Conservation (phyloP, 2,329 filamentous ascomycete genomes). For the Colletotrichum incanum region DNA sequence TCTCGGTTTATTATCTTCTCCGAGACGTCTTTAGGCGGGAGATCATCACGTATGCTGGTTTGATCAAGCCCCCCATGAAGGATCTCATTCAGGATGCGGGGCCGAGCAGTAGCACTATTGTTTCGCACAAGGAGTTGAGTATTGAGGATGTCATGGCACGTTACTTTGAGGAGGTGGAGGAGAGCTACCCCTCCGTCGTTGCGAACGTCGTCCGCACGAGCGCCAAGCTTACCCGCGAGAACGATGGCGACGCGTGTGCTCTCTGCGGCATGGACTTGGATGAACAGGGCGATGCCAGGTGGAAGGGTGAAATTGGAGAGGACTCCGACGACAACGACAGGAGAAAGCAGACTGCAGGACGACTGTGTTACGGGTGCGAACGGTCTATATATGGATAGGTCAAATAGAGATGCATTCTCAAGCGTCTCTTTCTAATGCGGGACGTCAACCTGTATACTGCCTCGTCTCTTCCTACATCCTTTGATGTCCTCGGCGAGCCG, state of each 20-base stretch:
- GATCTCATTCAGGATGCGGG: conserved; percentile 57
- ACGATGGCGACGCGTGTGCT: conserved; percentile 66
- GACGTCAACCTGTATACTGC: conserved; percentile 12
- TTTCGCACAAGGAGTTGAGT: conserved; percentile 82
- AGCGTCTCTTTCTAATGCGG: background rate
- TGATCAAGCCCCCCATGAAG: conserved; percentile 67
- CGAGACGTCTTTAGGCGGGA: conserved; percentile 90
- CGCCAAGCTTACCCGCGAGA: conserved; percentile 78
- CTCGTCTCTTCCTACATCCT: background rate
- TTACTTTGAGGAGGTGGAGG: conserved; percentile 90
- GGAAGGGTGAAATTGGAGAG: conserved; percentile 73
- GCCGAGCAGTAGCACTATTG: conserved; percentile 56
- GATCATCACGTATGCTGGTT: conserved; percentile 75
- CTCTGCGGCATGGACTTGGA: conserved; percentile 80
- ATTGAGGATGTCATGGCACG: conserved; percentile 93
- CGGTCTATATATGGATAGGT: conserved; percentile 71
- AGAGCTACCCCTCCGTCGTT: conserved; percentile 90
- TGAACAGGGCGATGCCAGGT: conserved; percentile 74
- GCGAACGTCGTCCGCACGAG: conserved; percentile 95
- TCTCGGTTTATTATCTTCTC: conserved; percentile 81
- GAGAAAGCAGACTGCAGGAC: conserved; percentile 49
- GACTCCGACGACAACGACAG: conserved; percentile 44
- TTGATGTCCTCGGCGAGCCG: conserved; percentile 13
- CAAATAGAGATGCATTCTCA: conserved; percentile 18
- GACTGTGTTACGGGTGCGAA: conserved; percentile 82